phyloP scores from a whole-genome alignment of 768 basidiomycete species.

The Amanita thiersii region DNA sequence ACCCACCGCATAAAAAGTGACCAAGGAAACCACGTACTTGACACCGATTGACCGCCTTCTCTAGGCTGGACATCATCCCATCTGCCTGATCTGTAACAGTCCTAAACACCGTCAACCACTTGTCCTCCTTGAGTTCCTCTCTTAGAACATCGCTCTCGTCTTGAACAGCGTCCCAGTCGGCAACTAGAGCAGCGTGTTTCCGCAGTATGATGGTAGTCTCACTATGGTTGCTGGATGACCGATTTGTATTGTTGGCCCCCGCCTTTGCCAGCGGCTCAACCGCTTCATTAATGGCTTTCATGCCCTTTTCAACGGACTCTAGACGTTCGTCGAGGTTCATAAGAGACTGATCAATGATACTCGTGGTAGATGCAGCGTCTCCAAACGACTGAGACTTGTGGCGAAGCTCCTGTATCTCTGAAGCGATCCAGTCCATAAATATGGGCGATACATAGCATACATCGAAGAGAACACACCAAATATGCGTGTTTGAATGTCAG shows the following conservation, averaged over 20 bases:
- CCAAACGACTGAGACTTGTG: slow-evolving; percentile 70
- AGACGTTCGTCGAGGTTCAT: slow-evolving; percentile 74
- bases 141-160: slow-evolving; percentile 73
- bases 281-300: slow-evolving; percentile 60
- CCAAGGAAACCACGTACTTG: slow-evolving; percentile 44
- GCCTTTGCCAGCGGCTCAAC: slow-evolving; percentile 50
- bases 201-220: slow-evolving; percentile 49
- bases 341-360: slow-evolving; percentile 74
- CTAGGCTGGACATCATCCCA: slow-evolving; percentile 94
- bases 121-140: slow-evolving; percentile 95
- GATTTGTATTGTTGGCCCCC: slow-evolving; percentile 38
- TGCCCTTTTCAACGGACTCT: slow-evolving; percentile 62
- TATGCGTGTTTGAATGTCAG: slow-evolving; percentile 86
- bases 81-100: slow-evolving; percentile 93
- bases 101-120: slow-evolving; percentile 92
- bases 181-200: slow-evolving; percentile 64
- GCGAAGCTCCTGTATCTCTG: slow-evolving; percentile 89
- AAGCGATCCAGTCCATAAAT: slow-evolving; percentile 5
- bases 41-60: slow-evolving; percentile 88
- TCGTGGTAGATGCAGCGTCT: slow-evolving; percentile 51
- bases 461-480: slow-evolving; percentile 50
- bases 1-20: slow-evolving; percentile 1
- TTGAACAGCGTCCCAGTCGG: slow-evolving; percentile 79
- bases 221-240: slow-evolving; percentile 25
- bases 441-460: not conserved